These are phyloP conservation scores for Beauveria brongniartii DNA, from an alignment of 2,329 filamentous ascomycete genomes.

Conservation along the genomic window DNA sequence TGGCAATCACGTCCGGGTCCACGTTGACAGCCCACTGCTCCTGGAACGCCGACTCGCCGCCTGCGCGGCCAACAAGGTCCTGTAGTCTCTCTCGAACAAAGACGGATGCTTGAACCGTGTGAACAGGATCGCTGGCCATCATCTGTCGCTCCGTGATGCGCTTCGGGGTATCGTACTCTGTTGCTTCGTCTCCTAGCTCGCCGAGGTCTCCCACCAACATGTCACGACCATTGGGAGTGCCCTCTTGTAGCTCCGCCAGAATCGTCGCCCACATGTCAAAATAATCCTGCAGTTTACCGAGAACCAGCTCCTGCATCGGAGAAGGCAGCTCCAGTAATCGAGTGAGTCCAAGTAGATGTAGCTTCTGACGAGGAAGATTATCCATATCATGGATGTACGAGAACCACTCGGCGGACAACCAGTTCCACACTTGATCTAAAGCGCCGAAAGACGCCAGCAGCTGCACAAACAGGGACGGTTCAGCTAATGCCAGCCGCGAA, in stretches of 20 bases:
- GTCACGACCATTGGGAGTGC: constrained; percentile 43
- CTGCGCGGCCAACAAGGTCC: constrained; percentile 48
- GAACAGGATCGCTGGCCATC: constrained; percentile 55
- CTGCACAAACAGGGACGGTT: constrained; percentile 59
- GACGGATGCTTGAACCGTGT: constrained; percentile 53
- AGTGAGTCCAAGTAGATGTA: constrained; percentile 65
- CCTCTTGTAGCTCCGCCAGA: constrained; percentile 57
- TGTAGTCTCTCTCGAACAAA: constrained; percentile 58
- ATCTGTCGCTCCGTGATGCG: constrained; percentile 45
- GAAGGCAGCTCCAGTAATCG: constrained; percentile 58
- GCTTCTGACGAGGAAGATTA: constrained; percentile 57
- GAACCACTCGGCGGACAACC: constrained; percentile 60
- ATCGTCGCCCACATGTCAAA: constrained; percentile 69
- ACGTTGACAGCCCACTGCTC: constrained; percentile 65
- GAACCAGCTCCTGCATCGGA: constrained; percentile 47
- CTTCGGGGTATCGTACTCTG: constrained; percentile 50
- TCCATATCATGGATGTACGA: constrained; percentile 60
- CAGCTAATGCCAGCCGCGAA: constrained; percentile 66
- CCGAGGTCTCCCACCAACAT: constrained; percentile 35
- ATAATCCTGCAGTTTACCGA: constrained; percentile 61
- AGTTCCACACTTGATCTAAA: constrained; percentile 47
- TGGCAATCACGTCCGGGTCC: constrained; percentile 60
- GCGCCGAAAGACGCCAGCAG: constrained; percentile 41
- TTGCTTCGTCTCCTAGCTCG: constrained; percentile 27
- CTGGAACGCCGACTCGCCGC: constrained; percentile 59